Base-by-base conservation (phyloP, 352 stramenopile genomes). In the Globisporangium canariense region DNA sequence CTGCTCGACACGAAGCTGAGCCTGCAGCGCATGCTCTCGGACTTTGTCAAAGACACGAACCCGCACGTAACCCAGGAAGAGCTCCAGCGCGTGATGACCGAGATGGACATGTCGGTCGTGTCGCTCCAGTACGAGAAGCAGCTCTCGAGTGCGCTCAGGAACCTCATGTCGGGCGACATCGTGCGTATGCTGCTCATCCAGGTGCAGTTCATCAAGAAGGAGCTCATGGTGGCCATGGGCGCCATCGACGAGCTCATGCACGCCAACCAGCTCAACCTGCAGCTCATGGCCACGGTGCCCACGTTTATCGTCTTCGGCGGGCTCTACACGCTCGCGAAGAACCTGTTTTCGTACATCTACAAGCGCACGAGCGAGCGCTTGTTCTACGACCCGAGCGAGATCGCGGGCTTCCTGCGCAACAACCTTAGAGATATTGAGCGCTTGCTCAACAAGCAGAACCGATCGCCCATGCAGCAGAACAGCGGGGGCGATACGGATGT, bases 131-230 rank as follows among this genome's bases (percentile, higher is more conserved):
- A 87, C 59, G 81, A 90, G 51, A 88, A 90, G 59, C 73, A 81
- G 41, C 65, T 94, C 28, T 71, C 62, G 32, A 79, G 72, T 40
- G 81, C 86, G 13, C 76, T 94, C 58, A 78, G 75, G 13, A 94
- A 93, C 68, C 63, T 94, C 45, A 88, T 94, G 74, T 90, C 83
- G 25, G 86, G 86, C 18, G 86, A 94, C 53, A 93, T 94, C 47
- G 84, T 94, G 60, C 86, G 86, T 38, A 94, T 94, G 86, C 75
- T 94, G 59, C 73, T 94, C 34, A 94, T 94, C 59, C 86, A 94
- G 46, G 82, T 94, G 40, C 86, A 94, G 68, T 94, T 94, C 60
- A 94, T 94, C 77, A 94, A 94, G 69, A 94, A 94, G 58, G 86
- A 94, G 67, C 71, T 94, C 28, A 93, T 94, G 83, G 83, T 93